These are phyloP conservation scores for Metschnikowia cerradonensis DNA, from an alignment of 805 yeast genomes.

Conservation along the genomic window DNA sequence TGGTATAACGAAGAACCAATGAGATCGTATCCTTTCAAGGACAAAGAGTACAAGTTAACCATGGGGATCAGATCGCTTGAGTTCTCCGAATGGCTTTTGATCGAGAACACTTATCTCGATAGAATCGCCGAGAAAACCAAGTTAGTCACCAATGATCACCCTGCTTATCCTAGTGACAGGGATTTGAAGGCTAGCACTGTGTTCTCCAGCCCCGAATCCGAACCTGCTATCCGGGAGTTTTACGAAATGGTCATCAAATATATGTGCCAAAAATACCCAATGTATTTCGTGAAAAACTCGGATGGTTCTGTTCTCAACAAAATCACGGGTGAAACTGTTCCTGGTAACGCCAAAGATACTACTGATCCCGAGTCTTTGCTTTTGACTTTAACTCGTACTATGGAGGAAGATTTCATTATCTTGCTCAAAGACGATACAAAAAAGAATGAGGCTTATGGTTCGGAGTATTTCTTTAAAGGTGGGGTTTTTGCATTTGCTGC, in stretches of 20 bases:
- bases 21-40: constrained; percentile 48
- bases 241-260: constrained; percentile 29
- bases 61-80: constrained; percentile 23
- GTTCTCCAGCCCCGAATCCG: constrained; percentile 30
- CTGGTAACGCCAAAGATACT: constrained; percentile 10
- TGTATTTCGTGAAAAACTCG: constrained; percentile 23
- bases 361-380: constrained; percentile 17
- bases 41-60: constrained; percentile 43
- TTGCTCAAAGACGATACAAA: constrained; percentile 32
- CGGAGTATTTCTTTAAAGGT: constrained; percentile 40
- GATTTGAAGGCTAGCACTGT: constrained; percentile 29
- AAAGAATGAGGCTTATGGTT: constrained; percentile 26
- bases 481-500: constrained; percentile 45
- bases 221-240: constrained; percentile 34
- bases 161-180: constrained; percentile 26
- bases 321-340: constrained; percentile 26
- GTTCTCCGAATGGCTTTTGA: constrained; percentile 38
- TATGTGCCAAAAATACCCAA: constrained; percentile 38
- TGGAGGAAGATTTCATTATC: constrained; percentile 41
- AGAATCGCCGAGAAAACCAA: constrained; percentile 24
- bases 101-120: constrained; percentile 33
- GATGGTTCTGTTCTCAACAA: constrained; percentile 21
- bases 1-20: constrained; percentile 16
- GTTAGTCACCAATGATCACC: constrained; percentile 30
- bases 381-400: constrained; percentile 24